Evolutionary conservation across 768 basidiomycete genomes (phyloP).

Genomic region (Clitopilus hobsonii): DNA sequence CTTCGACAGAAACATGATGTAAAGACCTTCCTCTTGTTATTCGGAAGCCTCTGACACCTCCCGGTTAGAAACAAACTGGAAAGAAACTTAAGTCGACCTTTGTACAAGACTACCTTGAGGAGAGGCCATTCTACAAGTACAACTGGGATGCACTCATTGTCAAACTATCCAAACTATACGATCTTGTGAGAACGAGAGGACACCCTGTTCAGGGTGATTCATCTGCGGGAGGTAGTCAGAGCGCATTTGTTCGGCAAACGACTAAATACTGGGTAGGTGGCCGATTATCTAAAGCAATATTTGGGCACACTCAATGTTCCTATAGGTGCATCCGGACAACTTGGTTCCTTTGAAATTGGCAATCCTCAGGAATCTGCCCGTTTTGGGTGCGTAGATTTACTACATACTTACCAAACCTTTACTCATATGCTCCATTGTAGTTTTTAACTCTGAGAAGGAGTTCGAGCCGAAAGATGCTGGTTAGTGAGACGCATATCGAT

Average conservation of each 20-base stretch:
- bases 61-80: slow-evolving; percentile 84
- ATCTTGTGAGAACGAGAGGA: slow-evolving; percentile 92
- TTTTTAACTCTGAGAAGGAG: slow-evolving; percentile 92
- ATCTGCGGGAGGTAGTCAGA: slow-evolving; percentile 91
- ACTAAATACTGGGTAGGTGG: slow-evolving; percentile 98
- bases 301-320: not conserved
- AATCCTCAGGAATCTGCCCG: slow-evolving; percentile 88
- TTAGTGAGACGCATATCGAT: slow-evolving; percentile 20
- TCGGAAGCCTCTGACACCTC: slow-evolving; percentile 1
- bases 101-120: slow-evolving; percentile 87
- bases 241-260: slow-evolving; percentile 96
- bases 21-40: slow-evolving; percentile 1
- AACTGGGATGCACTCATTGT: slow-evolving; percentile 96
- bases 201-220: slow-evolving; percentile 93
- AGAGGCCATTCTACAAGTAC: slow-evolving; percentile 94
- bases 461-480: slow-evolving; percentile 83
- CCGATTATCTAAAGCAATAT: not conserved
- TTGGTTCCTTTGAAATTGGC: slow-evolving; percentile 90
- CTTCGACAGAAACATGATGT: slow-evolving; percentile 86
- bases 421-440: slow-evolving; percentile 29
- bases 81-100: slow-evolving; percentile 81
- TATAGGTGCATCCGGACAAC: slow-evolving; percentile 85
- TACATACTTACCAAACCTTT: not conserved
- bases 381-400: slow-evolving; percentile 57
- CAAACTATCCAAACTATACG: slow-evolving; percentile 91